Evolutionary conservation across 371 early-diverging fungal species (phyloP), one percentile per base, ranked within the genome.

Genomic region (Actinomortierella ambigua): DNA sequence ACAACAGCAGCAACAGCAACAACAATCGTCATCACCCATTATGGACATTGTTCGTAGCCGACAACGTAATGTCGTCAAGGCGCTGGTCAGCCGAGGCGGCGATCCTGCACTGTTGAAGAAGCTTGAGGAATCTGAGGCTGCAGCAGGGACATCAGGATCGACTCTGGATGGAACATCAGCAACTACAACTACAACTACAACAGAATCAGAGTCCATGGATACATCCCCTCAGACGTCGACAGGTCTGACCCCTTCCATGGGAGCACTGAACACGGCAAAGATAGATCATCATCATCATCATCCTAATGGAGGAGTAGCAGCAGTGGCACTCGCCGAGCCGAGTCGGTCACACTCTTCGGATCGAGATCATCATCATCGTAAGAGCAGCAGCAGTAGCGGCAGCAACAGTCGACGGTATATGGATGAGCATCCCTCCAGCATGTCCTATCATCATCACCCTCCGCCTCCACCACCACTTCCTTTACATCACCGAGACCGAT

Each of bases 41-140:
- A 26, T 65, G 62, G 71, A 71, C 49, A 59, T 66, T 5, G 58
- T 63, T 24, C 46, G 71, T 22, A 61, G 59, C 18, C 47, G 51
- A 9, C 61, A 62, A 34, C 61, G 59, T 18, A 71, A 65, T 18
- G 62, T 65, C 18, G 15, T 71, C 18, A 65, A 65, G 20, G 59
- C 47, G 46, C 66, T 71, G 2, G 46, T 71, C 34, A 71, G 65
- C 53, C 65, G 71, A 50, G 66, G 71, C 47, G 71, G 65, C 24
- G 71, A 71, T 14, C 63, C 65, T 8, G 53, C 71, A 3, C 26
- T 71, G 29, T 27, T 57, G 17, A 71, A 71, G 53, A 71, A 62
- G 53, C 66, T 71, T 17, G 71, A 71, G 26, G 71, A 71, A 23
- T 53, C 65, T 15, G 66, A 71, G 17, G 61, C 71, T 22, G 71